Evolutionary conservation across 352 stramenopile species (phyloP), one percentile per base, ranked within the genome.

Genomic region (Globisporangium solare): DNA sequence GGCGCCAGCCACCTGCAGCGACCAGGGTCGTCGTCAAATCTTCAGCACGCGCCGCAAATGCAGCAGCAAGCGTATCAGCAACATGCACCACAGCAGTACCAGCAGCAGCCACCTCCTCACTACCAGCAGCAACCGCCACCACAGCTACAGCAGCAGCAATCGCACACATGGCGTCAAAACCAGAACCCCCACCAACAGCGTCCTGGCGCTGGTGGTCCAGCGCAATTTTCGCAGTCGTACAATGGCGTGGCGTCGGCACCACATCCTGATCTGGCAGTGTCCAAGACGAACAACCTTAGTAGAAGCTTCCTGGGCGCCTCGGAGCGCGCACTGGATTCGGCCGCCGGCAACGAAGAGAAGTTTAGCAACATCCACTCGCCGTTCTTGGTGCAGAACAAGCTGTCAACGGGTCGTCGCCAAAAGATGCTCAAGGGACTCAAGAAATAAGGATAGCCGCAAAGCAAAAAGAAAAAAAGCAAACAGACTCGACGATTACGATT

Each of bases 381-480:
- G 14, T 94, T 94, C 68, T 68, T 92, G 51, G 74, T 82, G 56
- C 79, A 88, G 66, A 91, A 89, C 70, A 94, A 94, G 63, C 76
- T 94, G 41, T 94, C 84, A 39, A 90, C 82, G 6, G 81, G 83
- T 32, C 82, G 82, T 48, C 76, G 84, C 15, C 84, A 94, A 73
- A 92, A 92, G 69, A 94, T 94, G 80, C 71, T 94, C 27, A 94
- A 94, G 79, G 82, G 83, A 14, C 68, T 94, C 47, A 92, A 90
- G 68, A 94, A 94, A 67, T 94, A 90, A 49, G 20, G n/a, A n/a
- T 40, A 40, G 20, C 37, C 3, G 42, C 47, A 43, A 51, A 60
- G 51, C 47, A 46, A 46, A 56, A 66, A 56, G 51, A 49, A 56
- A 52, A 60, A 56, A 61, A 64, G n/a, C n/a, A n/a, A n/a, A n/a